These are phyloP conservation scores for Suillus brevipes DNA, from an alignment of 768 basidiomycete genomes.

Conservation along the genomic window DNA sequence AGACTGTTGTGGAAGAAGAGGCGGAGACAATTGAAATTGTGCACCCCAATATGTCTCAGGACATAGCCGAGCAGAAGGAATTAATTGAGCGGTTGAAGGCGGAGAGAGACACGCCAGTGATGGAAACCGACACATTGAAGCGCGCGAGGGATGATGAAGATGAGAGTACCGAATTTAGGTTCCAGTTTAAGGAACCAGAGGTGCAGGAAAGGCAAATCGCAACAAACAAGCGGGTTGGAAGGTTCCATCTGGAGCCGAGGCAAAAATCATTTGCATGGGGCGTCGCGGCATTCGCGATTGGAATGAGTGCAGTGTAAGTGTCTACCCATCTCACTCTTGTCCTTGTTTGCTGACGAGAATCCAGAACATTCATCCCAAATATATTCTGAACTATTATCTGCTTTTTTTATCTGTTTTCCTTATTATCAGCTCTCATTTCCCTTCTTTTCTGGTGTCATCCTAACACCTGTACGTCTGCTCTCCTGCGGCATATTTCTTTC, in stretches of 20 bases:
- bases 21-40: conserved; percentile 56
- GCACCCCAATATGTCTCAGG: conserved; percentile 63
- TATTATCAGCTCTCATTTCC: conserved; percentile 13
- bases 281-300: conserved; percentile 78
- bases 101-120: conserved; percentile 45
- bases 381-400: conserved; percentile 45
- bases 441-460: conserved; percentile 23
- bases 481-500: conserved; percentile 20
- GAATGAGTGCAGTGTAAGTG: conserved; percentile 78
- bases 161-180: conserved; percentile 49
- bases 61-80: conserved; percentile 76
- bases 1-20: conserved; percentile 68
- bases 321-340: conserved; percentile 10
- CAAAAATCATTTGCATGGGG: conserved; percentile 84
- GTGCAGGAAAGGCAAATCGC: conserved; percentile 54
- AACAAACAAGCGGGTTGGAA: conserved; percentile 62
- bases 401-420: conserved; percentile 17
- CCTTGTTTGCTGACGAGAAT: background rate
- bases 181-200: conserved; percentile 73
- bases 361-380: conserved; percentile 60
- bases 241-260: conserved; percentile 60
- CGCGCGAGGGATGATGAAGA: conserved; percentile 46
- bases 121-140: conserved; percentile 37
- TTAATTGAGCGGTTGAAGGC: conserved; percentile 73
- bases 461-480: conserved; percentile 18